These are phyloP conservation scores for Penicillium daleae DNA, from an alignment of 495 filamentous ascomycete species.

Conservation along the genomic window DNA sequence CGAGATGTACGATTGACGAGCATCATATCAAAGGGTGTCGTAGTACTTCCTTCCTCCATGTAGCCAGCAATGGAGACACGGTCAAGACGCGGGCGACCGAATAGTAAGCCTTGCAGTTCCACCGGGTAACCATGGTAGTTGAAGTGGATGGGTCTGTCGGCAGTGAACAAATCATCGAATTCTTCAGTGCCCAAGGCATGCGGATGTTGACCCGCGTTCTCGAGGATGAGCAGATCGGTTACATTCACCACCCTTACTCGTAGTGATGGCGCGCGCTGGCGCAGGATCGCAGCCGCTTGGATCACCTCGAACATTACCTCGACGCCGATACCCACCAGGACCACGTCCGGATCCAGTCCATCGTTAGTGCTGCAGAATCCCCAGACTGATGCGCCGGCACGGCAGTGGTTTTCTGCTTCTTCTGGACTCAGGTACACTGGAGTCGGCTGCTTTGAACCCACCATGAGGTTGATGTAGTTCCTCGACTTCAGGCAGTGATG, in stretches of 20 bases:
- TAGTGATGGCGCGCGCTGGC: slow-evolving; percentile 54
- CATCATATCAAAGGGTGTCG: slow-evolving; percentile 79
- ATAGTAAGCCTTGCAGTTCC: slow-evolving; percentile 66
- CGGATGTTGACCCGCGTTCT: slow-evolving; percentile 61
- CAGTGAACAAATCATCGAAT: slow-evolving; percentile 66
- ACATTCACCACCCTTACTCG: slow-evolving; percentile 71
- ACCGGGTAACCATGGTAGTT: slow-evolving; percentile 74
- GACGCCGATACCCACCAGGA: slow-evolving; percentile 70
- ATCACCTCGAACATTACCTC: slow-evolving; percentile 75
- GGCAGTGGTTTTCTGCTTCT: slow-evolving; percentile 70
- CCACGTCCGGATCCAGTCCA: slow-evolving; percentile 65
- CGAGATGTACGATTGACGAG: slow-evolving; percentile 64
- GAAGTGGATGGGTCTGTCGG: slow-evolving; percentile 61
- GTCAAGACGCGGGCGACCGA: slow-evolving; percentile 56
- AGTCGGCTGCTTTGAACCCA: slow-evolving; percentile 73
- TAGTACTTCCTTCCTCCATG: slow-evolving; percentile 71
- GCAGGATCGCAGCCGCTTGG: slow-evolving; percentile 62
- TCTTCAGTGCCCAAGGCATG: slow-evolving; percentile 59
- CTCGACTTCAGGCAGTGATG: slow-evolving; percentile 66
- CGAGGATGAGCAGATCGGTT: slow-evolving; percentile 72
- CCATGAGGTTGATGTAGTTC: slow-evolving; percentile 74
- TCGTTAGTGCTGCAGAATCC: slow-evolving; percentile 65
- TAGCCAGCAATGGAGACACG: slow-evolving; percentile 66
- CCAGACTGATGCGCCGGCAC: slow-evolving; percentile 65
- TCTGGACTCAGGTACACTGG: slow-evolving; percentile 66